These are phyloP conservation scores for Eucalyptus pauciflora DNA, from an alignment of 345 rosid species.

Conservation along the genomic window DNA sequence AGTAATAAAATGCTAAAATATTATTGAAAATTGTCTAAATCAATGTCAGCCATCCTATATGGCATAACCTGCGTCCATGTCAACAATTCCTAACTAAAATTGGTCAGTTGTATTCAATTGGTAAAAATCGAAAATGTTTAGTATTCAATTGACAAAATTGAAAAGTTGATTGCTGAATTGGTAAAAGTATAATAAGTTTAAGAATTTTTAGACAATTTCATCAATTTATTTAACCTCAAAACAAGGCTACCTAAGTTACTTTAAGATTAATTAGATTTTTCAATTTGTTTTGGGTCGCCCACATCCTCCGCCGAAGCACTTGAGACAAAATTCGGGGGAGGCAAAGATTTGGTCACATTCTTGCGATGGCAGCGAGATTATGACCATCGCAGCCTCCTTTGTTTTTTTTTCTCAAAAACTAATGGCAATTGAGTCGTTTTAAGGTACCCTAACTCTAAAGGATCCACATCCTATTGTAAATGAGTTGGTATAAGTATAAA, in stretches of 20 bases:
- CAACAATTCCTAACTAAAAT: no score
- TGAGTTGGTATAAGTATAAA: not conserved
- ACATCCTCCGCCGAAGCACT: not conserved
- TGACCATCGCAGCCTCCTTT: not conserved
- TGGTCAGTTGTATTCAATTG: no score
- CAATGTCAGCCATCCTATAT: rapidly evolving
- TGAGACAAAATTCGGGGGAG: not conserved
- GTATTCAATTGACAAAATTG: no score
- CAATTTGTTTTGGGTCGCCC: not conserved
- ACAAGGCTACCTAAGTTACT: not conserved
- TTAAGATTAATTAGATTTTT: not conserved
- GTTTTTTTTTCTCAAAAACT: not conserved
- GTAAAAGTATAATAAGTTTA: no score
- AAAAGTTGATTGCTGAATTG: no score
- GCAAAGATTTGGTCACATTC: not conserved
- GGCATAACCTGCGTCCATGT: rapidly evolving
- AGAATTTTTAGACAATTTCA: no score
- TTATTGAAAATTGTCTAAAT: no score
- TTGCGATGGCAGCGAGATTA: not conserved
- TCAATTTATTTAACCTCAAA: not conserved
- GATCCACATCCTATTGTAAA: not conserved
- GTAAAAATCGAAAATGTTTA: rapidly evolving
- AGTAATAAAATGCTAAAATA: no score
- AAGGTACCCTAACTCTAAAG: not conserved
- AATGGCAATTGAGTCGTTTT: not conserved